Base-by-base conservation (phyloP, 78 protist genomes). In the Bodo saltans region DNA sequence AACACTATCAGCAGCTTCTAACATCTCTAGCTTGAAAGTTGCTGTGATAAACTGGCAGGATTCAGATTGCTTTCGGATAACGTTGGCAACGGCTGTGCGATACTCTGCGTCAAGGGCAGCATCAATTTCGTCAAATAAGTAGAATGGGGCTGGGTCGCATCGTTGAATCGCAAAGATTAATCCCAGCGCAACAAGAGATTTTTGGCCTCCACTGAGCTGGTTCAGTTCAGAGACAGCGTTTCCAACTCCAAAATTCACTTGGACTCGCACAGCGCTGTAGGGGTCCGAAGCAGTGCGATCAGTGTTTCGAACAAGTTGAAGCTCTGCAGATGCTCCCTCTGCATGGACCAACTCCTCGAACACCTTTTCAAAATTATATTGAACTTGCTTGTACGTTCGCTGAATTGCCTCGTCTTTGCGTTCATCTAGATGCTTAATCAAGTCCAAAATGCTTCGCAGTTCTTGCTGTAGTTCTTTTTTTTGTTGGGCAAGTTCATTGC, bases 101-200 rank as follows among this genome's bases (percentile, higher is more conserved):
- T 83, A 73, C 72, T 68, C 87, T 4, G 81, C 88, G 87, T 98
- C 99, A 32, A 98, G 92, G 11, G 94, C 95, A 25, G 99, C 91
- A 78, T 98, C 99, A 42, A 98, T 92, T 90, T 98, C 99, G 78
- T 98, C 99, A 70, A 98, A 95, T 4, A 97, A 83, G 78, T 98
- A 98, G 88, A 98, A 98, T 30, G 99, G 99, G 1, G 99, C 98
- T 0, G 99, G 98, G 70, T 97, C 99, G 21, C 94, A 85, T n/a
- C 90, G 83, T 84, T 98, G 99, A 33, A 98, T 96, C 27, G 99
- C 98, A 33, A 98, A 97, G 41, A 98, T 96, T 30, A 98, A 76
- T 3, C 97, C 84, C 12, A 98, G 92, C n/a, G 99, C 97, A 1
- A 97, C 98, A 30, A 98, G 53, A n/a, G 98, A 81, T 88, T 97